These are phyloP conservation scores for Galerina marginata DNA, from an alignment of 768 basidiomycete genomes.

Conservation along the genomic window DNA sequence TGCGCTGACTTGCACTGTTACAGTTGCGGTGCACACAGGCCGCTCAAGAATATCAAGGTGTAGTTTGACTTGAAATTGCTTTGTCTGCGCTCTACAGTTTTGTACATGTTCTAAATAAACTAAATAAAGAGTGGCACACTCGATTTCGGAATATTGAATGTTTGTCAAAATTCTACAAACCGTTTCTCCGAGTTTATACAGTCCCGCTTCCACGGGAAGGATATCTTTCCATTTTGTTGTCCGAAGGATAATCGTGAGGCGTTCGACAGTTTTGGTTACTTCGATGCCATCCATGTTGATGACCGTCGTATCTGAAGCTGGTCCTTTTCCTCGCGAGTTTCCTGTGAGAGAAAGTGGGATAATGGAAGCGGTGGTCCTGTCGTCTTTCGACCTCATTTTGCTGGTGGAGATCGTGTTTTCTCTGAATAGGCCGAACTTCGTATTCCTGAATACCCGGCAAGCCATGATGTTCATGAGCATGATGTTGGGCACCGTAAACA, in stretches of 20 bases:
- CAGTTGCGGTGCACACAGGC: too few species aligned
- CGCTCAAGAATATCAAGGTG: too few species aligned
- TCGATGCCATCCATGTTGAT: slow-evolving; percentile 10
- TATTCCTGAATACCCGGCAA: slow-evolving; percentile 20
- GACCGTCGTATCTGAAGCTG: background rate
- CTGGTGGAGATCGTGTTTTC: slow-evolving; percentile 34
- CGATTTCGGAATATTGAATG: too few species aligned
- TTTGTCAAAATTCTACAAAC: too few species aligned
- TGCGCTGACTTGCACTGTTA: too few species aligned
- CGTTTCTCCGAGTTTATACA: background rate
- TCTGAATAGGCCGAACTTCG: slow-evolving; percentile 13
- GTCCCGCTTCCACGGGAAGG: background rate
- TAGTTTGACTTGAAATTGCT: background rate
- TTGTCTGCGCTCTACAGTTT: background rate
- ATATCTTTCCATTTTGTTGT: slow-evolving; percentile 3
- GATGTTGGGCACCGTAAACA: slow-evolving; percentile 18
- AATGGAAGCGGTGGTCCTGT: slow-evolving; percentile 1
- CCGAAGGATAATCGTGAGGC: slow-evolving; percentile 1
- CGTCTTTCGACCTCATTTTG: background rate
- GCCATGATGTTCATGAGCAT: slow-evolving; percentile 25
- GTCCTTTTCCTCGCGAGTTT: background rate
- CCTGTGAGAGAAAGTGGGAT: slow-evolving; percentile 12
- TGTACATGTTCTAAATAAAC: background rate
- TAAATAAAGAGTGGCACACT: too few species aligned
- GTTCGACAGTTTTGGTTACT: slow-evolving; percentile 15